Base-by-base conservation (phyloP, 2,329 filamentous ascomycete species). In the Phialophora tarda region DNA sequence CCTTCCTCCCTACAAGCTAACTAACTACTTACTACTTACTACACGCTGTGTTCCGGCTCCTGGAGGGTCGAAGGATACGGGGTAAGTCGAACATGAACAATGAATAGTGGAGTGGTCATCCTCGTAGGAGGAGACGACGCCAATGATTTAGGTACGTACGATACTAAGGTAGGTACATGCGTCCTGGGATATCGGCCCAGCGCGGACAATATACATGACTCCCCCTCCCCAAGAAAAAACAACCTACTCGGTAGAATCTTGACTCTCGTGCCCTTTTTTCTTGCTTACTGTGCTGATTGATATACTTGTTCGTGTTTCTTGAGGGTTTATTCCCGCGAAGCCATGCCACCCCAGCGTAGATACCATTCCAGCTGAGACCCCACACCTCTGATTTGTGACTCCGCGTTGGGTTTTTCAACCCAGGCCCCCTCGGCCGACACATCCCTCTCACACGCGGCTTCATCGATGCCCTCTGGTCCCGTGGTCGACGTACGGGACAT, bases 151-250 rank as follows among this genome's bases (percentile, higher is more conserved):
- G 26, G 26, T 26, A n/a, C 1, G 38, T 7, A 41, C 38, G n/a
- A 44, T n/a, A 51, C 10, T 26, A 12, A 26, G 21, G 48, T 7
- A 51, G 26, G 23, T 10, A 12, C 21, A 26, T 26, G 48, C 48
- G 48, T 51, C 48, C 48, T 51, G 48, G 23, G 48, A 21, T n/a
- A 28, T 51, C 3, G 48, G 23, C 23, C 48, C n/a, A n/a, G 48
- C 48, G 48, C 48, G 14, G 48, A 51, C 48, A 51, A 51, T 26
- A 11, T 3, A 51, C 21, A 51, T 51, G 21, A 51, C 21, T 24
- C n/a, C 3, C 14, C 14, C 6, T 7, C 6, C 48, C 21, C 8
- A 47, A 47, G 8, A 26, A 3, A 44, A n/a, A n/a, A 8, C 17
- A 12, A 3, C 32, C 38, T 14, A 2, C 38, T 11, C 14, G 2